Evolutionary conservation across 2,329 filamentous ascomycete species (phyloP), one percentile per base, ranked within the genome.

Genomic region (Fusarium odoratissimum): DNA sequence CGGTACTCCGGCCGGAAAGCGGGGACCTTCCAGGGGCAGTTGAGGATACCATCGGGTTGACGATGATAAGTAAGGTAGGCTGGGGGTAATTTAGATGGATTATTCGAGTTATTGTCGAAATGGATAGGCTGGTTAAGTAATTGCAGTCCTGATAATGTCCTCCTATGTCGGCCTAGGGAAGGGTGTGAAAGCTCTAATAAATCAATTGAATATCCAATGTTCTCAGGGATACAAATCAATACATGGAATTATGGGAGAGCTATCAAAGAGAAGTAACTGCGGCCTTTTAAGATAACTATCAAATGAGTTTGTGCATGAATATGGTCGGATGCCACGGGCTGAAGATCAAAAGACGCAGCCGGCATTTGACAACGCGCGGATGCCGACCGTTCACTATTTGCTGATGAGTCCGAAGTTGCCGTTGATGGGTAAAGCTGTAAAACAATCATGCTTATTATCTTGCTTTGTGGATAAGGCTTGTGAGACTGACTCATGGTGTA

Each of bases 241-340:
- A 28, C 10, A 35, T 33, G 16, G 30, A 48, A 41, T 28, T 60
- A 21, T 23, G 16, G 41, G 21, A 37, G 23, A 17, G 21, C 21
- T 11, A 52, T n/a, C 40, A 38, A n/a, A 42, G 25, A 25, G 58
- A 37, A 64, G 40, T 38, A 41, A 45, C 40, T 45, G 49, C 35
- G n/a, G 46, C 44, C 51, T 54, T 74, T 69, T 75, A 48, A 69
- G 58, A 60, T 51, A 72, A 55, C 54, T 57, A 23, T 46, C 41
- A 37, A 54, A 37, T 48, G 35, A 44, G 45, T 44, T 49, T 17
- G 31, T 63, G 67, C 64, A 71, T 68, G 42, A 55, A 60, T 65
- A 49, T 64, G 52, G 38, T 63, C 68, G 63, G 72, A 69, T 67
- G 73, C 71, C 72, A 74, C 72, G 71, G 71, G 64, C 64, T 63